A percentile compares a stretch with the other conserved stretches of the same genome.
phyloP scores from a whole-genome alignment of 768 basidiomycete species.

The Sporobolomyces roseus region DNA sequence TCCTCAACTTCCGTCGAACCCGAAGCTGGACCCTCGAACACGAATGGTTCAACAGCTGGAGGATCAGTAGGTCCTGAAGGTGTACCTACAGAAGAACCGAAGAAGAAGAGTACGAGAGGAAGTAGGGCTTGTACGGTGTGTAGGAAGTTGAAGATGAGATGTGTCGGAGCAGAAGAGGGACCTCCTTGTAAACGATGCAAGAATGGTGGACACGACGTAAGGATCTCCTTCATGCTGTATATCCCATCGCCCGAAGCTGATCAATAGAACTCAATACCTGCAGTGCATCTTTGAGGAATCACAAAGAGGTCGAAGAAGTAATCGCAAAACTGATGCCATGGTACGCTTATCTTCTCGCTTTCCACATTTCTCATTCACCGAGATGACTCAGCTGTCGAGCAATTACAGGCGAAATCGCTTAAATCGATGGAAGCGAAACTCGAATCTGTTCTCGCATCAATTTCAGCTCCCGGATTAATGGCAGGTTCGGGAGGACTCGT shows the following conservation, averaged over 20 bases:
- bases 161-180: conserved; percentile 64
- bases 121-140: conserved; percentile 84
- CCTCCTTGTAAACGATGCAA: conserved; percentile 84
- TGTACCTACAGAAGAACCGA: conserved; percentile 18
- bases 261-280: no score
- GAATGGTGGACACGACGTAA: conserved; percentile 56
- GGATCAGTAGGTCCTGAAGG: not conserved
- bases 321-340: conserved; percentile 45
- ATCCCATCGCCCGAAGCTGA: no score
- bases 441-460: conserved; percentile 83
- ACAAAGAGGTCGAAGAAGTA: conserved; percentile 68
- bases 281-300: conserved; percentile 91
- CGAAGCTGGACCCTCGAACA: conserved; percentile 20
- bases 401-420: conserved; percentile 55
- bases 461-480: conserved; percentile 48
- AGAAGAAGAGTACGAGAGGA: conserved; percentile 44
- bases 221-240: no score
- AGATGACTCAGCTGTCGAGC: not conserved
- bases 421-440: conserved; percentile 87
- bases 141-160: conserved; percentile 60
- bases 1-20: conserved; percentile 13
- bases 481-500: conserved; percentile 35
- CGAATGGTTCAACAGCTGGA: not conserved
- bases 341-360: conserved; percentile 14
- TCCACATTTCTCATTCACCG: not conserved